phyloP scores from a whole-genome alignment of 2,329 filamentous ascomycete genomes.

The Aspergillus clavatus region DNA sequence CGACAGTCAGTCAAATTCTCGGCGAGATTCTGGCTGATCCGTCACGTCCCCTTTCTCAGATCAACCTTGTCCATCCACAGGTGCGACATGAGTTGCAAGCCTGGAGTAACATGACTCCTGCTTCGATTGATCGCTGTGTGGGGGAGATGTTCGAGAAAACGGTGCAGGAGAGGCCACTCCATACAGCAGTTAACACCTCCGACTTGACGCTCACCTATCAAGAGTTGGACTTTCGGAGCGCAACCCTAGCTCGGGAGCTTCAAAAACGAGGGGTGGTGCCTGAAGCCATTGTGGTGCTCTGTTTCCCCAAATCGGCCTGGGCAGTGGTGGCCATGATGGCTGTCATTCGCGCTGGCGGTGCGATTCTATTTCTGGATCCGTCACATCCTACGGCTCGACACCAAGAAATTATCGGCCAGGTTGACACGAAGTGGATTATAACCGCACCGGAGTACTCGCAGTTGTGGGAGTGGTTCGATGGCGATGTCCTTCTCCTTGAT shows the following conservation, averaged over 20 bases:
- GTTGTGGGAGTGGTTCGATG: not conserved
- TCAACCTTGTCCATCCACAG: not conserved
- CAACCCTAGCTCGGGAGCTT: not conserved
- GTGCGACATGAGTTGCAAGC: not conserved
- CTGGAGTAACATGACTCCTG: not conserved
- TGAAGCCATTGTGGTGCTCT: slow-evolving; percentile 19
- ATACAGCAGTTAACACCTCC: not conserved
- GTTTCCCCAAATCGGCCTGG: slow-evolving; percentile 17
- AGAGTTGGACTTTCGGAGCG: not conserved
- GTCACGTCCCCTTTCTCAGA: not conserved
- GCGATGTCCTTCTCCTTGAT: not conserved
- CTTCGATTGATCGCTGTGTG: not conserved
- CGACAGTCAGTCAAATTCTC: not conserved
- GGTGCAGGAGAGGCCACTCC: not conserved
- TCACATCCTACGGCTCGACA: slow-evolving; percentile 2
- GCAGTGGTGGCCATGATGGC: slow-evolving; percentile 10
- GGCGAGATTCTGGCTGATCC: not conserved
- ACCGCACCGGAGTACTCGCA: not conserved
- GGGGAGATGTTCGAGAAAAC: not conserved
- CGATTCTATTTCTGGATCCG: slow-evolving; percentile 5
- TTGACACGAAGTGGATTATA: not conserved
- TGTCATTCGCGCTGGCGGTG: slow-evolving; percentile 15
- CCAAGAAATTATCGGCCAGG: slow-evolving; percentile 3
- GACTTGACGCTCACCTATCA: not conserved
- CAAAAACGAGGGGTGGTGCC: not conserved